phyloP scores from a whole-genome alignment of 352 stramenopile species.

The Globisporangium canariense region DNA sequence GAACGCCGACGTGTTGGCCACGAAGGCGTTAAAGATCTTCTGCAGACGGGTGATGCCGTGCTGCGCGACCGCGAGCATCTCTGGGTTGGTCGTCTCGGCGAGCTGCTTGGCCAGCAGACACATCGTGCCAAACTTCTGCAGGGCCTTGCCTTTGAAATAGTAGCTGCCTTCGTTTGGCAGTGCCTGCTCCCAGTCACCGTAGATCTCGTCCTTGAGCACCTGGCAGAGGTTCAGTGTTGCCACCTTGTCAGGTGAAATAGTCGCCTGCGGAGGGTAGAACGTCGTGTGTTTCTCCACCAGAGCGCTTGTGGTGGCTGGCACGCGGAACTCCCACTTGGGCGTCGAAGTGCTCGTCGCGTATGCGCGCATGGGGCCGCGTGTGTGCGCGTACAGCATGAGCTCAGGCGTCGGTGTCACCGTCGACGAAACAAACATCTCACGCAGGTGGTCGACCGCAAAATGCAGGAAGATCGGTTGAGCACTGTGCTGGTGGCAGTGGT shows the following conservation, averaged over 20 bases:
- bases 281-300: constrained; percentile 39
- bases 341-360: constrained; percentile 25
- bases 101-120: constrained; percentile 66
- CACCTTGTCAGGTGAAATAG: constrained; percentile 32
- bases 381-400: constrained; percentile 70
- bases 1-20: constrained; percentile 38
- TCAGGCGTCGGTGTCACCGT: constrained; percentile 34
- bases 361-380: constrained; percentile 60
- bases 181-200: constrained; percentile 51
- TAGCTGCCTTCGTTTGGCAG: constrained; percentile 68
- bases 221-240: constrained; percentile 33
- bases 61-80: constrained; percentile 41
- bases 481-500: background rate
- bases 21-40: constrained; percentile 41
- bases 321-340: constrained; percentile 47
- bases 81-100: constrained; percentile 48
- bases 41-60: constrained; percentile 47
- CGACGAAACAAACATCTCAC: constrained; percentile 43
- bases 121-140: constrained; percentile 80
- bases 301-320: constrained; percentile 34
- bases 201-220: constrained; percentile 57
- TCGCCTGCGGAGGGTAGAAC: constrained; percentile 46
- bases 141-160: constrained; percentile 81
- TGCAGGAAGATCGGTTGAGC: constrained; percentile 40
- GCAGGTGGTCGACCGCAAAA: constrained; percentile 63